phyloP scores from a whole-genome alignment of 768 basidiomycete species.

The Sutorius australiensis region DNA sequence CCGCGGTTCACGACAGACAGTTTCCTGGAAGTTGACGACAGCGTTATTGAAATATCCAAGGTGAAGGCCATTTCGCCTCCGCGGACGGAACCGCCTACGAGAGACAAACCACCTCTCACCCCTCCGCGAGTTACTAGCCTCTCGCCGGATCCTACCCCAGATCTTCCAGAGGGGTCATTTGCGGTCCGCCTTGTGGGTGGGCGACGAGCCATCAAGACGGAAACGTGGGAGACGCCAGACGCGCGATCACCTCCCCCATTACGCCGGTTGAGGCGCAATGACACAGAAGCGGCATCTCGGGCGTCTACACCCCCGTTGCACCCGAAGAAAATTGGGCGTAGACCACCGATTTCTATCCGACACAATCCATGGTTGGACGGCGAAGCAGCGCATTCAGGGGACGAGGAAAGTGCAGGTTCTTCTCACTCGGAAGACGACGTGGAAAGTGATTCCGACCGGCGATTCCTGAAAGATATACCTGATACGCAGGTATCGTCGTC shows the following conservation, averaged over 20 bases:
- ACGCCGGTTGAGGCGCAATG: conserved; percentile 25
- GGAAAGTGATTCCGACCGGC: conserved; percentile 64
- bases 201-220: conserved; percentile 15
- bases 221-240: conserved; percentile 21
- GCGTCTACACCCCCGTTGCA: conserved; percentile 20
- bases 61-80: conserved; percentile 16
- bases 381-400: conserved; percentile 77
- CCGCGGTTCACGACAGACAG: conserved; percentile 18
- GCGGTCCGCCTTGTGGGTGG: conserved; percentile 40
- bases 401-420: conserved; percentile 64
- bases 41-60: conserved; percentile 16
- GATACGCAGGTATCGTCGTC: conserved; percentile 66
- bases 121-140: conserved; percentile 25
- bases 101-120: conserved; percentile 34
- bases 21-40: conserved; percentile 7
- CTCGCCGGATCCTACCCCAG: conserved; percentile 19
- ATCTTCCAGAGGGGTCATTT: conserved; percentile 41
- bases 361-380: conserved; percentile 54
- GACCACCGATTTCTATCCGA: conserved; percentile 33
- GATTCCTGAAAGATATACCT: conserved; percentile 60
- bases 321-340: conserved; percentile 21
- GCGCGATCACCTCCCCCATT: conserved; percentile 31
- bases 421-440: conserved; percentile 49
- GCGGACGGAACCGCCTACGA: conserved; percentile 4
- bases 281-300: conserved; percentile 24